Evolutionary conservation across 208 protist genomes (phyloP), one percentile per base, ranked within the genome.

Genomic region (Endotrypanum monterogeii): DNA sequence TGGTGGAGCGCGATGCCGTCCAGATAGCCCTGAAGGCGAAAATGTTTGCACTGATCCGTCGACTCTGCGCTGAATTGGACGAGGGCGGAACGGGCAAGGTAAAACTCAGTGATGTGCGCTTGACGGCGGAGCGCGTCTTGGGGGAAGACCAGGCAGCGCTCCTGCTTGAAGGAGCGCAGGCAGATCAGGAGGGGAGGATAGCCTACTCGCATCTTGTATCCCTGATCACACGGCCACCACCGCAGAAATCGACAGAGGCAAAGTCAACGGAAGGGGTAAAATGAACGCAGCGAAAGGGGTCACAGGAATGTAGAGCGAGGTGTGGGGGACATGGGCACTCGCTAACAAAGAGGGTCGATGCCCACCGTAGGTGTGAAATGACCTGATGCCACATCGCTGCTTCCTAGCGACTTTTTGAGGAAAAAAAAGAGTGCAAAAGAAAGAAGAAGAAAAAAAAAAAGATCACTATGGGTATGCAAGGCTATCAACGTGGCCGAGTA

Each of bases 51-150:
- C 71, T 94, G 50, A 76, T 97, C 23, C 71, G 77, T 25, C 81
- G 83, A 32, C 77, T 95, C 48, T 97, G 89, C 66, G 85, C 79
- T 4, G 87, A 88, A 71, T 89, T 97, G 51, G 93, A 97, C 73
- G 50, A 54, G 54, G 82, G 89, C 14, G 39, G 51, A n/a, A 89
- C 82, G 0, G 90, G 93, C 1, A 88, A 85, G 56, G 83, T 97
- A 41, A 61, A 72, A 41, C 71, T 97, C 32, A 65, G 60, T 0
- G 93, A 95, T 57, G 80, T 97, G 50, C 85, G 71, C 4, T 63
- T 73, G 20, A 89, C 84, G 52, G 85, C 84, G 3, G 65, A 80
- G 57, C 84, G 86, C 23, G 89, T 93, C 57, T 60, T 96, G 54
- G 88, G 90, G 8, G 67, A 86, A 18, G 84, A 89, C 48, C 67